Base-by-base conservation (phyloP, 2,329 filamentous ascomycete species). In the Pseudopithomyces maydicus region DNA sequence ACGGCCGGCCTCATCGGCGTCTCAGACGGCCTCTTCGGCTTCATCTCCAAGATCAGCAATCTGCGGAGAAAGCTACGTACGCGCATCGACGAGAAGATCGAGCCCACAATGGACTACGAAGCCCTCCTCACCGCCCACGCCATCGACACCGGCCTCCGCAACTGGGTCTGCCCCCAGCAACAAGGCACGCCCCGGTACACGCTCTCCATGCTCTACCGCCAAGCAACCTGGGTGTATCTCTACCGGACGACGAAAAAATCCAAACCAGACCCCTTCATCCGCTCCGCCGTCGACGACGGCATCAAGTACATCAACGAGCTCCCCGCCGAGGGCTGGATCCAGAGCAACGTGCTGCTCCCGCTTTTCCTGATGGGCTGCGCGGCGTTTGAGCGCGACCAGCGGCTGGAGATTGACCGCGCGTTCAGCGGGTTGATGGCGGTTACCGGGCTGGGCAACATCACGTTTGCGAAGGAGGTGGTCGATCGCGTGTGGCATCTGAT, bases 21-120 rank as follows among this genome's bases (percentile, higher is more conserved):
- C 23, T 87, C 90, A 39, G 92, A 97, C 67, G 91, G 91, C 1
- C 80, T 97, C 1, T 92, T 96, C 70, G 83, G 85, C 33, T 88
- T 90, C 69, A 87, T 97, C 29, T 88, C 89, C 7, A 86, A 90
- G 67, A 94, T 96, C 58, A 92, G 90, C 1, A 84, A 85, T 12
- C 84, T 97, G 36, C 85, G 92, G 41, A 89, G 93, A 73, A 82
- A 82, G 2, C 90, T 96, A 59, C 85, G 92, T 6, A 79, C 81
- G 32, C 87, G 91, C 50, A 88, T 92, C 64, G 77, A 81, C 41
- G 61, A 83, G 52, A 79, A 85, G 3, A 77, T 85, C 2, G 87
- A 91, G 50, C 90, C 90, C 0, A 81, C 85, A 0, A 88, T 93
- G 41, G 88, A 92, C 73, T 92, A 92, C 69, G 82, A 84, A 22